Conservation (phyloP, 352 stramenopile genomes). For the Poterioochromonas sp. region DNA sequence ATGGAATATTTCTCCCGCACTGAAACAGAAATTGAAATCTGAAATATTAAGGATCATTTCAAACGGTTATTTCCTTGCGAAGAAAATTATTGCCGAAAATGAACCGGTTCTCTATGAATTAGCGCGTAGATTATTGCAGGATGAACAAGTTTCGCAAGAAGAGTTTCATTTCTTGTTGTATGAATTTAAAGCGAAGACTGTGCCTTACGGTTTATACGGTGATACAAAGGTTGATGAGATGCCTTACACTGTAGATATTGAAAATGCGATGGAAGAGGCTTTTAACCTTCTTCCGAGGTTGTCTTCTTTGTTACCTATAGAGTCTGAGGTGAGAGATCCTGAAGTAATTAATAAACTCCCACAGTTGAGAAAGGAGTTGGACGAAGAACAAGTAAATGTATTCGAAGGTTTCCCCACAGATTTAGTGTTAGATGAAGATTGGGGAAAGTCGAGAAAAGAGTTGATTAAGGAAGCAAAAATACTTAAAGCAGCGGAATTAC, state of each 20-base stretch:
- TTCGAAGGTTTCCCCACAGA: background rate
- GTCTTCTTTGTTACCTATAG: background rate
- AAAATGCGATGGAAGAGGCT: background rate
- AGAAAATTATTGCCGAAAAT: conserved; percentile 57
- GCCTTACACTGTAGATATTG: background rate
- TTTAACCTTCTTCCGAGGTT: background rate
- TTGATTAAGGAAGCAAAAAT: background rate
- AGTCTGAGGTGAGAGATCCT: background rate
- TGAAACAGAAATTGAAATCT: conserved; percentile 51
- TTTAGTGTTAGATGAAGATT: background rate
- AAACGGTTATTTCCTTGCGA: conserved; percentile 57
- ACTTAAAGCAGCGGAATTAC: background rate
- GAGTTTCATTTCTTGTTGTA: conserved; percentile 2
- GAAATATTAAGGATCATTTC: conserved; percentile 61
- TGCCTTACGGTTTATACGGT: background rate
- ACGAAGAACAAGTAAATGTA: background rate
- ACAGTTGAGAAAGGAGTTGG: background rate
- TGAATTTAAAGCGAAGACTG: background rate
- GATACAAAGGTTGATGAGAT: background rate
- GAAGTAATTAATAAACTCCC: background rate
- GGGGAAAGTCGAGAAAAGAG: background rate
- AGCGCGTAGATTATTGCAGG: background rate
- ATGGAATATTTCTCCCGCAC: conserved; percentile 51
- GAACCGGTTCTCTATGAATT: conserved; percentile 43
- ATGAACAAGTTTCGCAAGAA: conserved; percentile 12